Percentiles rank a stretch among this genome's conserved stretches.
These are phyloP conservation scores for Aschersonia sp. DNA, from an alignment of 2,329 filamentous ascomycete species.

Conservation along the genomic window DNA sequence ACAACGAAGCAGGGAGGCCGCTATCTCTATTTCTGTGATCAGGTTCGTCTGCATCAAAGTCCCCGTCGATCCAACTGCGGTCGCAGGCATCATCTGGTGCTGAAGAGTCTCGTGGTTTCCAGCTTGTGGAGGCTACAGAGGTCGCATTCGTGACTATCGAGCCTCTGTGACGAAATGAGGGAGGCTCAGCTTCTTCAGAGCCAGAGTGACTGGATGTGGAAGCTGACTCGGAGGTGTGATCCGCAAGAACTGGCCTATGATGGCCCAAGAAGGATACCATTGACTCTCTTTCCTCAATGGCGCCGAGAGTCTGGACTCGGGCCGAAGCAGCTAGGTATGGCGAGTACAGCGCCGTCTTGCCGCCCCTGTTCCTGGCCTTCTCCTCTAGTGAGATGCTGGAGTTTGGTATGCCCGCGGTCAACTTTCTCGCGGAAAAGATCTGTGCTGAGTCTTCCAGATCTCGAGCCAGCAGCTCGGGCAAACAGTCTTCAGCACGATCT, in stretches of 20 bases:
- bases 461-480: slow-evolving; percentile 40
- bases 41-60: slow-evolving; percentile 18
- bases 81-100: slow-evolving; percentile 8
- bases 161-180: slow-evolving; percentile 17
- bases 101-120: slow-evolving; percentile 9
- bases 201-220: slow-evolving; percentile 15
- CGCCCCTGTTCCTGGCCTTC: slow-evolving; percentile 5
- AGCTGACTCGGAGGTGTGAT: slow-evolving; percentile 17
- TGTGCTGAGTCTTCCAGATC: slow-evolving; percentile 35
- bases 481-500: slow-evolving; percentile 24
- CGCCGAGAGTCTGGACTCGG: slow-evolving; percentile 15
- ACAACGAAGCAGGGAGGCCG: slow-evolving; percentile 7
- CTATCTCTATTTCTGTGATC: slow-evolving; percentile 4
- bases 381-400: slow-evolving; percentile 18
- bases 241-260: slow-evolving; percentile 7
- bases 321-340: slow-evolving; percentile 16
- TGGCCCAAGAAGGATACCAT: slow-evolving; percentile 19
- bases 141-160: slow-evolving; percentile 22
- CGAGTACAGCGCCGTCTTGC: slow-evolving; percentile 7
- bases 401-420: slow-evolving; percentile 35
- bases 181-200: slow-evolving; percentile 16
- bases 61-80: slow-evolving; percentile 22
- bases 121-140: slow-evolving; percentile 17
- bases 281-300: slow-evolving; percentile 21
- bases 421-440: slow-evolving; percentile 33